Base-by-base conservation (phyloP, 129 eudicot genomes). In the Arctium lappa region DNA sequence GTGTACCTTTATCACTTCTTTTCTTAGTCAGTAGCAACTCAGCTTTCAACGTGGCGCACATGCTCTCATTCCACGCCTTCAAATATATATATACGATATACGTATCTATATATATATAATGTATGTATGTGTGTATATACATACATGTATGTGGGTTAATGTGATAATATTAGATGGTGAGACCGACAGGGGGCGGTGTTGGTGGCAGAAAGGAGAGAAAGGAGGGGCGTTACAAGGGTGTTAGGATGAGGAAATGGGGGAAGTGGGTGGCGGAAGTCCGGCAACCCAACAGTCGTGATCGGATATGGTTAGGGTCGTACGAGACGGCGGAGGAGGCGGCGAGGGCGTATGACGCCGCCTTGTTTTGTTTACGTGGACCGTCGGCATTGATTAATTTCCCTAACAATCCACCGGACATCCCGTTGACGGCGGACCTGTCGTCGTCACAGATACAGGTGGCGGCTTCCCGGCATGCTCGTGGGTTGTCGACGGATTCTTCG, bases 191-290 rank as follows among this genome's bases (percentile, higher is more conserved):
- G 10, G 38, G 79, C 60, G 27, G 56, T 46, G 83, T 80, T 73
- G 83, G 80, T 73, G 80, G 80, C 5, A 84, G 39, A 79, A 42
- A 78, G 22, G 87, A 84, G 78, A 73, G 30, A 27, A 79, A 32
- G 18, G 80, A 84, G 30, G 86, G 85, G 22, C 87, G 87, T 72
- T 95, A 79, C 53, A 95, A 88, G 83, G 99, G 99, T 16, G 99
- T 95, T 1, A 34, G 99, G 78, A 95, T 91, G 97, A 76, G 99
- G 31, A 93, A 93, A 79, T 95, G 99, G 99, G 99, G 99, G 6
- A 95, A 95, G 39, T 95, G 88, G 87, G 98, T 95, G 10, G 95
- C 99, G 3, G 99, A 95, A 32, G 95, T 95, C 27, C 92, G 99
- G 3, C 90, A 88, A 3, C 99, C 99, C 0, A 90, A 95, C 31